Evolutionary conservation across 352 stramenopile genomes (phyloP), one percentile per base, ranked within the genome.

Genomic region (Blastocystis hominis): DNA sequence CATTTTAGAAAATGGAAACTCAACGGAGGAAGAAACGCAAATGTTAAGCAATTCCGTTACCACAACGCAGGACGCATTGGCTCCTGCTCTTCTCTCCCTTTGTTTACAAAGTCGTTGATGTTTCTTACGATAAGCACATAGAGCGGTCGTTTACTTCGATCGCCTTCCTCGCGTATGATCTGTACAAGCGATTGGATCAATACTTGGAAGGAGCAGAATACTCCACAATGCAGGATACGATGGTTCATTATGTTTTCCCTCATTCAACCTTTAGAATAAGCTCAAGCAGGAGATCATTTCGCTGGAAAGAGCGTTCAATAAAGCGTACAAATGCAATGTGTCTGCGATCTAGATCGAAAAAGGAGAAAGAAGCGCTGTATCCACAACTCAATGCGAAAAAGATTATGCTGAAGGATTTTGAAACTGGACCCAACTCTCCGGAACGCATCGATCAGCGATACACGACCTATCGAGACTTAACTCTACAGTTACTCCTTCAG

Each of bases 401-500:
- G 55, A 20, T 84, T 17, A 84, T 84, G 72, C 50, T 84, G n/a
- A 17, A 64, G n/a, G 72, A 84, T 38, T 84, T 68, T 44, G 24
- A 84, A 46, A 61, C 50, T n/a, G 72, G 72, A 13, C 72, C 72
- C 13, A 84, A 84, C 24, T 59, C 47, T n/a, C 34, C 50, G 36
- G 72, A 84, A 17, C 30, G 47, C n/a, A 84, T 66, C 36, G 47
- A 84, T n/a, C 20, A 50, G 47, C 54, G 72, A 50, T 46, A 66
- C 6, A 36, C 20, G 10, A 13, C 62, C 0, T 84, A 84, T 42
- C 72, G 72, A n/a, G 55, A 84, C 10, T 7, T 84, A 24, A 84
- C 72, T 40, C n/a, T 84, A 17, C 20, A 84, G 55, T 42, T 84
- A 13, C 54, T 40, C 30, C 72, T 84, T 1, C 72, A 64, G 36